These are phyloP conservation scores for Claviceps pazoutovae DNA, from an alignment of 2,329 filamentous ascomycete species.

Conservation along the genomic window DNA sequence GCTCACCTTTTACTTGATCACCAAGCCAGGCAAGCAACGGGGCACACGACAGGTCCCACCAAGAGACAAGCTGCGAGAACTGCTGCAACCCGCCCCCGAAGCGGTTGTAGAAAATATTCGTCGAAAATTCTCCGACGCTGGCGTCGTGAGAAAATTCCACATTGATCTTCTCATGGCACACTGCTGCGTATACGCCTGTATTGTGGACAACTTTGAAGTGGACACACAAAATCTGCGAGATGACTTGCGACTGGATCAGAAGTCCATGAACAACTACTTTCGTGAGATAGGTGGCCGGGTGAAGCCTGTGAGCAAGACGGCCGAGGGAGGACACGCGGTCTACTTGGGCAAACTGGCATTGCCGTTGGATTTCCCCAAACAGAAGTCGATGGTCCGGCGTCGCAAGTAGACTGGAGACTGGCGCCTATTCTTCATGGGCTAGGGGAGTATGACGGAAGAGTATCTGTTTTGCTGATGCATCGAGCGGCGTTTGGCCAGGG, in stretches of 20 bases:
- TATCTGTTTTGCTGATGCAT: conserved; percentile 3
- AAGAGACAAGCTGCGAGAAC: conserved; percentile 45
- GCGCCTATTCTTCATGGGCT: background rate
- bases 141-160: conserved; percentile 57
- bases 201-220: conserved; percentile 60
- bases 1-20: conserved; percentile 36
- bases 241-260: conserved; percentile 59
- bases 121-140: conserved; percentile 52
- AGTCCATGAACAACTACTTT: conserved; percentile 58
- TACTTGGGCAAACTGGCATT: conserved; percentile 57
- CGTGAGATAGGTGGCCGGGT: conserved; percentile 61
- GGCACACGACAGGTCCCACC: conserved; percentile 39
- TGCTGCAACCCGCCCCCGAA: conserved; percentile 43
- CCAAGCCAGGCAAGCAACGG: conserved; percentile 31
- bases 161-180: conserved; percentile 60
- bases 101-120: conserved; percentile 52
- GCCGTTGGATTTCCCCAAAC: conserved; percentile 72
- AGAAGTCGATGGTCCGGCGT: conserved; percentile 23
- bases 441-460: background rate
- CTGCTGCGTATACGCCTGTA: conserved; percentile 55
- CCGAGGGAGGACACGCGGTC: conserved; percentile 36
- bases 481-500: conserved; percentile 5
- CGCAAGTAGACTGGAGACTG: conserved; percentile 5
- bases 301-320: conserved; percentile 45
- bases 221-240: conserved; percentile 56